Base-by-base conservation (phyloP, 768 basidiomycete genomes). In the Russula sp. region DNA sequence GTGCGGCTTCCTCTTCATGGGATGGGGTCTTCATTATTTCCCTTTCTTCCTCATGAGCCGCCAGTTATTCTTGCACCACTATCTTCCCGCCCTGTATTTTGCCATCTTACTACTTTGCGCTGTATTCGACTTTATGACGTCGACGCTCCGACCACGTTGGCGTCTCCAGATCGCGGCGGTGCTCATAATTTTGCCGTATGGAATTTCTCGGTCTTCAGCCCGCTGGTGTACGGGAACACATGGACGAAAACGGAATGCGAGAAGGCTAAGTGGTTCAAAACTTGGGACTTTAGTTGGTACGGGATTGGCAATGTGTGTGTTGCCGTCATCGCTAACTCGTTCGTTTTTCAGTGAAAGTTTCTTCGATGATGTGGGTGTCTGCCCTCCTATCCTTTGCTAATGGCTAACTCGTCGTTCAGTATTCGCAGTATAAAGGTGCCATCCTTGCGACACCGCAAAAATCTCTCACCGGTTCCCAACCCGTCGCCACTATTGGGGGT, bases 11-110 rank as follows among this genome's bases (percentile, higher is more conserved):
- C 84, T 98, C 62, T 89, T 93, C 79, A 75, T 92, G 36, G 94
- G 93, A 53, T 99, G 96, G 93, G 79, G 79, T 28, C 73, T 99
- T 38, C 97, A 98, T 78, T 98, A 97, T 77, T 81, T 92, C 73
- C 97, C 97, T 16, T 99, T 99, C 84, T 98, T 87, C 84, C 79
- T 98, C 69, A 98, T 98, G 96, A 79, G 83, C 49, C 93, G 97
- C 24, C 97, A 99, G 72, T 87, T 98, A 52, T 99, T 99, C 83
- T 77, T 99, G 26, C 96, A 98, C 73, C 97, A 98, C 77, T 98
- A 98, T 74, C 89, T 98, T 77, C 97, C 96, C 0, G 94, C 95
- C 0, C 79, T 99, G n/a, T 96, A 94, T 72, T 95, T 91, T 69
- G 86, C 89, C n/a, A 85, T 93, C 69, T 83, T 99, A 14, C 79